A percentile compares a stretch with the other conserved stretches of the same genome.
Evolutionary conservation across 768 basidiomycete species (phyloP).

Genomic region (Suillus clintonianus): DNA sequence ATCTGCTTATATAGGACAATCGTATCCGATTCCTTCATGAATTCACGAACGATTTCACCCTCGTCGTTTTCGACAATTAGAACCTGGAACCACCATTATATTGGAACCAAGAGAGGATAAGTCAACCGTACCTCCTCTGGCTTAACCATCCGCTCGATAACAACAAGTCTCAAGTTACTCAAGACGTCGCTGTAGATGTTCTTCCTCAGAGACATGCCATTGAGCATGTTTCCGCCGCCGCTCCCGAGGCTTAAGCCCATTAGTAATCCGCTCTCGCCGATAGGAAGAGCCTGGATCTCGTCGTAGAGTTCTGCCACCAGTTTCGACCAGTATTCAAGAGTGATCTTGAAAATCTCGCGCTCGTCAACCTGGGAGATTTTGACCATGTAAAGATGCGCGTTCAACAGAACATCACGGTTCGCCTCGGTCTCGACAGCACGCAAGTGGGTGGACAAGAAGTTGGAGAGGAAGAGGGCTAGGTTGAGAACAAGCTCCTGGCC

Average conservation of each 20-base stretch:
- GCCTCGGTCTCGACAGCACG: constrained; percentile 90
- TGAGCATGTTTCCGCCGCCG: constrained; percentile 65
- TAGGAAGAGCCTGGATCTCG: constrained; percentile 90
- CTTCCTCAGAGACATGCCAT: constrained; percentile 82
- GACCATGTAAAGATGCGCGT: constrained; percentile 97
- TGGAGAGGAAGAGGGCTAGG: constrained; percentile 94
- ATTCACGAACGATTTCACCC: constrained; percentile 98
- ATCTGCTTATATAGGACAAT: constrained; percentile 99
- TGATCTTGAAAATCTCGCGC: constrained; percentile 99
- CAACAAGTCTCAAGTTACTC: constrained; percentile 90
- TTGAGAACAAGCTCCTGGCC: constrained; percentile 98
- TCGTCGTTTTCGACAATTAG: constrained; percentile 99
- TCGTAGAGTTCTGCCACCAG: constrained; percentile 96
- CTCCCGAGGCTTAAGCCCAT: constrained; percentile 85
- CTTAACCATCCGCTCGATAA: constrained; percentile 99
- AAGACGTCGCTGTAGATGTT: constrained; percentile 95
- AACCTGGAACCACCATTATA: constrained; percentile 54
- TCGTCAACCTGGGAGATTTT: constrained; percentile 98
- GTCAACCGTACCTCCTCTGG: constrained; percentile 83
- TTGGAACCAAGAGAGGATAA: neutral
- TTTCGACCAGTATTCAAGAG: constrained; percentile 96
- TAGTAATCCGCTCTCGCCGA: constrained; percentile 81
- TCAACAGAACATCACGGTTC: constrained; percentile 90
- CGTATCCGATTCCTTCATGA: constrained; percentile 98
- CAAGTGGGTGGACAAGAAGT: constrained; percentile 92